Percentiles rank a stretch among this genome's conserved stretches.
phyloP scores from a whole-genome alignment of 1,139 yeast genomes.

The Saccharomyces hybrid region DNA sequence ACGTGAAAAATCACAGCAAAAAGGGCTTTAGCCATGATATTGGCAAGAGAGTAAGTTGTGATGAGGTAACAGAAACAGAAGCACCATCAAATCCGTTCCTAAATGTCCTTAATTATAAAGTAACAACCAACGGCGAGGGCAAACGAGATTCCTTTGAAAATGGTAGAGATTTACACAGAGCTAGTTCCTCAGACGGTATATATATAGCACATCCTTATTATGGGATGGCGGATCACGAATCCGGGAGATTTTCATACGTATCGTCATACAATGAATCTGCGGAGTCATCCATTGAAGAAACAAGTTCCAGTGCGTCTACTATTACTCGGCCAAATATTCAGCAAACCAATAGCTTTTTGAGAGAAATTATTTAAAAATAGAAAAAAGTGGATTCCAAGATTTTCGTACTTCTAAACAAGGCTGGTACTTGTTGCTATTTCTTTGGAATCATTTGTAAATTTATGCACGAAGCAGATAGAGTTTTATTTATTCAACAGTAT shows the following conservation, averaged over 20 bases:
- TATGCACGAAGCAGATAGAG: not conserved
- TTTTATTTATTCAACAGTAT: not conserved
- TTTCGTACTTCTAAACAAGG: not conserved
- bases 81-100: constrained; percentile 7
- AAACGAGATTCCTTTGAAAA: not conserved
- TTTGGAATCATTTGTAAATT: not conserved
- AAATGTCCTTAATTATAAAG: constrained; percentile 7
- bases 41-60: not conserved
- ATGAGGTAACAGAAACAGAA: not conserved
- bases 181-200: not conserved
- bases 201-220: not conserved
- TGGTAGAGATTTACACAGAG: not conserved
- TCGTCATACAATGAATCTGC: not conserved
- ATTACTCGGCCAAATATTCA: not conserved
- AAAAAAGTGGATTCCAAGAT: not conserved
- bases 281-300: not conserved
- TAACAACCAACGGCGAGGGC: not conserved
- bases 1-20: not conserved
- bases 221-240: not conserved
- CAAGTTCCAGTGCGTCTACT: not conserved
- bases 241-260: not conserved
- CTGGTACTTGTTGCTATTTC: not conserved
- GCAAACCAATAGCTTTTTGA: not conserved
- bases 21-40: constrained; percentile 2
- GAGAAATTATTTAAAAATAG: not conserved